Evolutionary conservation across 2,329 filamentous ascomycete genomes (phyloP).

Genomic region (Neophaeococcomyces mojaviensis): DNA sequence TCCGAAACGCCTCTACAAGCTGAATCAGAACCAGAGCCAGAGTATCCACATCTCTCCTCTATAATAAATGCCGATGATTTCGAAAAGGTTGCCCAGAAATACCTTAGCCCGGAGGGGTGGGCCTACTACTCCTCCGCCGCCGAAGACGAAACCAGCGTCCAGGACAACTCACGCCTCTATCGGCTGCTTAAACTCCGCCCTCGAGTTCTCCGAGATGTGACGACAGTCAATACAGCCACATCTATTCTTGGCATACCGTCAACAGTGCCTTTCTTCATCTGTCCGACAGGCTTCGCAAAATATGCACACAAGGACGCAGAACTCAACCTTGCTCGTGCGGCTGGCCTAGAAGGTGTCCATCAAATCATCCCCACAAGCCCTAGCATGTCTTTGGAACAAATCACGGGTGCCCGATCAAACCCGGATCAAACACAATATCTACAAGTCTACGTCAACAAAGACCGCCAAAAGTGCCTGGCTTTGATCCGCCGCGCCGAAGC

Average conservation of each 20-base stretch:
- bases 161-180: conserved; percentile 29
- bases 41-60: conserved; percentile 24
- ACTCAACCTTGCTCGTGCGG: conserved; percentile 3
- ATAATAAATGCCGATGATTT: conserved; percentile 34
- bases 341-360: conserved; percentile 3
- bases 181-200: conserved; percentile 42
- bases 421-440: conserved; percentile 29
- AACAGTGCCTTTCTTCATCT: conserved; percentile 34
- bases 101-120: conserved; percentile 26
- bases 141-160: conserved; percentile 43
- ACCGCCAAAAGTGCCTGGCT: conserved; percentile 44
- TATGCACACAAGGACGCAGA: conserved; percentile 5
- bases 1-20: neutral
- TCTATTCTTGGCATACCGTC: conserved; percentile 27
- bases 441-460: conserved; percentile 55
- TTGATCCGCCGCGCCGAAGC: conserved; percentile 41
- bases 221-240: conserved; percentile 30
- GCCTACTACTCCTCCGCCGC: conserved; percentile 44
- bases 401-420: neutral
- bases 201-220: conserved; percentile 37
- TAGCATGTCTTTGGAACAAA: conserved; percentile 25
- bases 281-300: conserved; percentile 7
- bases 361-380: conserved; percentile 29
- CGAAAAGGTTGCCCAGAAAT: conserved; percentile 28
- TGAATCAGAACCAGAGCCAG: neutral